Base-by-base conservation (phyloP, 495 filamentous ascomycete genomes). In the Rostrohypoxylon terebratum region DNA sequence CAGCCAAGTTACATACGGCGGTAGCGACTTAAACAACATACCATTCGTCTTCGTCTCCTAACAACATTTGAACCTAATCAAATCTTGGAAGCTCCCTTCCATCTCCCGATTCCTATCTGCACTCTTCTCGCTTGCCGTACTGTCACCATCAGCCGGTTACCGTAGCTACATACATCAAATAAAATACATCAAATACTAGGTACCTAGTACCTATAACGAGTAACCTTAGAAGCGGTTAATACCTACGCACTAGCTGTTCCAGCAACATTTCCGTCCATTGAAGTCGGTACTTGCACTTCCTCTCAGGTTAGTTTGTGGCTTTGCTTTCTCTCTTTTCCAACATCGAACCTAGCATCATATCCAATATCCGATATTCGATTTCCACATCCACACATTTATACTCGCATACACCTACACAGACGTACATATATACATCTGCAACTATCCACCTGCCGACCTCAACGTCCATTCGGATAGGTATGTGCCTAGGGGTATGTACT, bases 401-500 rank as follows among this genome's bases (percentile, higher is more conserved):
- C 14, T 20, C 16, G 40, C 40, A 47, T 60, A 65, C 36, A 65
- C 36, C 42, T 66, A 59, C 13, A 55, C 16, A 54, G n/a, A 44
- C 40, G 34, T 59, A 66, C 21, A 25, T 57, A 57, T 8, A 51
- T 18, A n/a, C n/a, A 42, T 58, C 54, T 21, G 59, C 63, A 66
- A 50, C 62, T 58, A 63, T 36, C 59, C 69, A 63, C 69, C 57
- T 72, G 63, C 58, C 69, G 50, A 36, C 40, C 31, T 70, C 38
- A 66, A 50, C 47, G 55, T 28, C 28, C 28, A 59, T 63, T 55
- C 20, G 51, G 14, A n/a, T n/a, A 31, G 23, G 21, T 31, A 71
- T 28, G 28, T 28, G 28, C 25, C 34, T 64, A 55, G 48, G 55
- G 34, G 23, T 59, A 47, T 9, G 18, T 42, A 42, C 36, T 59